phyloP scores from a whole-genome alignment of 371 early-diverging fungal genomes.

The Lichtheimia hyalospora region DNA sequence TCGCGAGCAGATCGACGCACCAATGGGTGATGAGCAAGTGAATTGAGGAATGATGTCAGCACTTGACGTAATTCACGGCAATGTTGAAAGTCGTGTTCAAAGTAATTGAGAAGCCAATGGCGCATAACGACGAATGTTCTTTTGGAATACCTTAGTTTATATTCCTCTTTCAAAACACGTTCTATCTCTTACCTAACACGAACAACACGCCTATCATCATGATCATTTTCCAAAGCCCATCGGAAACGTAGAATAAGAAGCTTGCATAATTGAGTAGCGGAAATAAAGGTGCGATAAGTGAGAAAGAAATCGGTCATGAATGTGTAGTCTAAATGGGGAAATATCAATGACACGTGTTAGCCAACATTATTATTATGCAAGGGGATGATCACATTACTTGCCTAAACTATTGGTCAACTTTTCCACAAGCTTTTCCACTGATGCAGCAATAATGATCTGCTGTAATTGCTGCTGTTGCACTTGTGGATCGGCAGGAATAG shows the following conservation, averaged over 20 bases:
- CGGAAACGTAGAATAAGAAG: constrained; percentile 60
- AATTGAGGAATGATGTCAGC: constrained; percentile 45
- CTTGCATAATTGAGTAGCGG: constrained; percentile 56
- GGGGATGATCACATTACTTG: constrained; percentile 12
- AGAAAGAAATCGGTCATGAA: constrained; percentile 74
- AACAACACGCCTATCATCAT: constrained; percentile 56
- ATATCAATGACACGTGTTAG: background rate
- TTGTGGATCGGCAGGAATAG: constrained; percentile 7
- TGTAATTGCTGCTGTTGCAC: background rate
- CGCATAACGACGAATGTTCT: constrained; percentile 68
- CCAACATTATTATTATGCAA: background rate
- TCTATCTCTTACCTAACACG: constrained; percentile 50
- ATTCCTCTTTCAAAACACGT: background rate
- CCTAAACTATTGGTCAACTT: constrained; percentile 65
- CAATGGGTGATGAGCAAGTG: constrained; percentile 41
- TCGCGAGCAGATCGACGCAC: constrained; percentile 52
- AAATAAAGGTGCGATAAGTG: constrained; percentile 66
- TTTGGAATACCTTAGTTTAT: background rate
- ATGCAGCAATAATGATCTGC: constrained; percentile 56
- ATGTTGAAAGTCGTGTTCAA: constrained; percentile 62
- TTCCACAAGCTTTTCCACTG: constrained; percentile 62
- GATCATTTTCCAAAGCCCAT: constrained; percentile 60
- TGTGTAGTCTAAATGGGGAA: constrained; percentile 51
- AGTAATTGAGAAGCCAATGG: constrained; percentile 71
- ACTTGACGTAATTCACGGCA: constrained; percentile 44